Conservation (phyloP, 1,284 basidiomycete genomes). For the Anthracocystis panici-leucophaei region DNA sequence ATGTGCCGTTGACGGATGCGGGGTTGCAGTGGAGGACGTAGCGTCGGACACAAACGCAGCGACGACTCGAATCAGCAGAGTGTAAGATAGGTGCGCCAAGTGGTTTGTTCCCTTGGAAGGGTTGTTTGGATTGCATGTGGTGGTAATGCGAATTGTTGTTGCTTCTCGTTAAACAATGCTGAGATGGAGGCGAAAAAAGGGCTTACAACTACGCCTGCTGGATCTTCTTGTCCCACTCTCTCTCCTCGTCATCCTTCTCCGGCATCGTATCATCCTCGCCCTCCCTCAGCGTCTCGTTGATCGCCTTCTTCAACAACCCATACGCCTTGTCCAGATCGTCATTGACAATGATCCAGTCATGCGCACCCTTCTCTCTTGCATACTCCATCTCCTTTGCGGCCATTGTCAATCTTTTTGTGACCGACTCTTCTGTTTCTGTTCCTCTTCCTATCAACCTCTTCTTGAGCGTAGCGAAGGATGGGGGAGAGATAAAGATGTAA, state of each 20-base stretch:
- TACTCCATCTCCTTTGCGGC: conserved; percentile 88
- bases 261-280: conserved; percentile 56
- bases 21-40: conserved; percentile 42
- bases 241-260: conserved; percentile 48
- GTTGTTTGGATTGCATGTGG: background rate
- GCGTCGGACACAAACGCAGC: background rate
- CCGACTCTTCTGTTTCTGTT: conserved; percentile 83
- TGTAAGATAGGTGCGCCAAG: too few species aligned
- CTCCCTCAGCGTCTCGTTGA: conserved; percentile 35
- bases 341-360: conserved; percentile 90
- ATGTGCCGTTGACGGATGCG: conserved; percentile 63
- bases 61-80: background rate
- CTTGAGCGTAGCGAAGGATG: conserved; percentile 74
- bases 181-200: background rate
- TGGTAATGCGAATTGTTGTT: background rate
- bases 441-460: conserved; percentile 81
- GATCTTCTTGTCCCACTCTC: conserved; percentile 32
- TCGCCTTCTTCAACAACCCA: conserved; percentile 69
- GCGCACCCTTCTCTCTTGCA: conserved; percentile 78
- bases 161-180: too few species aligned
- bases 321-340: conserved; percentile 90
- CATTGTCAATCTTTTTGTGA: conserved; percentile 81
- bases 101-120: background rate
- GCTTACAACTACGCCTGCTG: background rate
- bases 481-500: conserved; percentile 93